Base-by-base conservation (phyloP, 176 grass and related monocot genomes). In the Eremochloa ophiuroides region DNA sequence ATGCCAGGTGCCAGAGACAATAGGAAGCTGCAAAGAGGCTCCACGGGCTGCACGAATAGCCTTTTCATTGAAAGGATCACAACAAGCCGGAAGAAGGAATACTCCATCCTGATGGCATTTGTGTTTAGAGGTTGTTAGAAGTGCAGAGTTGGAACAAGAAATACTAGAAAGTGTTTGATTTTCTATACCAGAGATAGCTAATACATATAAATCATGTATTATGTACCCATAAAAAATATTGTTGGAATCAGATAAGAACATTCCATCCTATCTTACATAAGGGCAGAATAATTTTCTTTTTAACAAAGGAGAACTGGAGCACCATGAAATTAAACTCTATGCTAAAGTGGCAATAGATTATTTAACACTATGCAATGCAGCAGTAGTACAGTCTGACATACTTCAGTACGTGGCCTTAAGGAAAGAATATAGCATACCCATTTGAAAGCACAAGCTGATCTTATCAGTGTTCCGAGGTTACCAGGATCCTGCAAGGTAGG, bases 51-150 rank as follows among this genome's bases (percentile, higher is more conserved):
- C 90, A 91, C 90, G 84, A 27, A 98, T 78, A 72, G 88, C 95
- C 78, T 98, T 98, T 74, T 98, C 92, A 84, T 98, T 93, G 77
- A 98, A 98, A 72, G 95, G 95, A 67, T 98, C 92, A 81, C 92
- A 98, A 51, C 95, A 98, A 85, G 70, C 79, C 33, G 88, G 90
- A 81, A 98, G 92, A 82, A 98, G 90, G 85, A 91, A 98, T 39
- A 91, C 77, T 31, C 90, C 95, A 87, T 95, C 90, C 95, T 98
- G 88, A 78, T 79, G 27, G 62, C 31, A 34, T 65, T 74, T 76
- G 34, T 18, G 55, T 68, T 55, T 90, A 71, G 2, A 81, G 12
- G 71, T 64, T 43, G 35, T 70, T 31, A 78, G 74, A 82, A 89
- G 38, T 34, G 62, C 37, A 43, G 2, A 40, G 53, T 50, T 62